Evolutionary conservation across 768 basidiomycete species (phyloP), one percentile per base, ranked within the genome.

Genomic region (Hirschioporus abietinus): DNA sequence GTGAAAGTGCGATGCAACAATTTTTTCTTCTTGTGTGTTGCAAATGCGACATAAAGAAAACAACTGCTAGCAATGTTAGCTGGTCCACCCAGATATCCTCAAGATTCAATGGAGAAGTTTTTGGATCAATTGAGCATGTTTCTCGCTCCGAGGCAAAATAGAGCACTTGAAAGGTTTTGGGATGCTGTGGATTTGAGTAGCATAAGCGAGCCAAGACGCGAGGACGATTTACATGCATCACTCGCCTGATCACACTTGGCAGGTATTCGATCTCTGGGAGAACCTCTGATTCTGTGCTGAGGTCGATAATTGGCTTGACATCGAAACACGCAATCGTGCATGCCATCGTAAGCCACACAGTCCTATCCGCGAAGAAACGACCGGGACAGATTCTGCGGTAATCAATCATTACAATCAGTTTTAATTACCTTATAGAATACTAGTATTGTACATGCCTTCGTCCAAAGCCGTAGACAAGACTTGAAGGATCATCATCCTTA

Each of bases 311-410:
- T 5, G 42, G 42, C 20, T 52, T 24, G n/a, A 73, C 63, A 60
- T 71, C 65, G 64, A 72, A 72, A 2, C 67, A 63, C 18, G 68
- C 68, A 35, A 73, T 63, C n/a, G 69, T 66, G 10, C 63, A 68
- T 1, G 69, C 70, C n/a, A 71, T 52, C 0, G 35, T 52, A 15
- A 72, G 63, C 63, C 67, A 73, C 4, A 72, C 58, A 27, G 26
- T 58, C 1, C 64, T 63, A 17, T 65, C 58, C 0, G 68, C 71
- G 57, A 68, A 67, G 65, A 66, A 27, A 24, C 68, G 58, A 7
- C 71, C 71, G 0, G 71, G 68, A 35, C 71, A 72, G 2, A 69
- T 60, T 12, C 71, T 70, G 20, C 20, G 24, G 24, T 23, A 60
- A n/a, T 10, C 27, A 27, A 58, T 35, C 25, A 63, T 35, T 2